Base-by-base conservation (phyloP, 2,329 filamentous ascomycete species). In the Hypoxylon sp. region DNA sequence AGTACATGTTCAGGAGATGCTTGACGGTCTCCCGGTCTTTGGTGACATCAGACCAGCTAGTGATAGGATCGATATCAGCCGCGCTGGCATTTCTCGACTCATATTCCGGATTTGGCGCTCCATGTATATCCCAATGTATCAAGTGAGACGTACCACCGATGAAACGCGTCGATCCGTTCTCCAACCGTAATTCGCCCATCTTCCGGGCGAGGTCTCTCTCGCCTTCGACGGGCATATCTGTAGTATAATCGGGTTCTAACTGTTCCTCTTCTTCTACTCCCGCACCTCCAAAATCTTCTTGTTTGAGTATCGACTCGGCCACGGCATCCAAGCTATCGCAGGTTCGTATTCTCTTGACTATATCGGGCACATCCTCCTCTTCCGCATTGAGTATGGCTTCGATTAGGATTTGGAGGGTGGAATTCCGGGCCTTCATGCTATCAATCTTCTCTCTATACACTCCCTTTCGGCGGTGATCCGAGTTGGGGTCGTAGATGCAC, bases 1-100 rank as follows among this genome's bases (percentile, higher is more conserved):
- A 98, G 81, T 99, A 99, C 93, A 98, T 94, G 76, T 94, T 95
- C 77, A 99, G 89, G 17, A 99, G 88, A 79, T 98, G 95, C 14
- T 90, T 87, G 73, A 98, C 90, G 50, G 97, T 85, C 59, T 92
- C 88, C 24, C 90, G 86, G 78, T 98, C 94, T 55, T 89, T 85
- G 1, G 94, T 97, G 50, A 97, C 94, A 14, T 86, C 88, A 0
- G 95, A 97, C 96, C 96, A 99, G 59, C 91, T 94, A 19, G 89
- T 90, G 59, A 96, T 85, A 3, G 94, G 90, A 68, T 95, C 88
- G 56, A 91, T 88, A 68, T 86, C 83, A 17, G 84, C 81, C 14
- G 80, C 78, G 62, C 85, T 84, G 37, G 83, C 80, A 39, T 87
- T 85, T 3, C 83, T 81, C 0, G 82, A 72, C 19, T 83, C 82